These are phyloP conservation scores for Lepidium sativum DNA, from an alignment of 345 rosid genomes.

Conservation along the genomic window DNA sequence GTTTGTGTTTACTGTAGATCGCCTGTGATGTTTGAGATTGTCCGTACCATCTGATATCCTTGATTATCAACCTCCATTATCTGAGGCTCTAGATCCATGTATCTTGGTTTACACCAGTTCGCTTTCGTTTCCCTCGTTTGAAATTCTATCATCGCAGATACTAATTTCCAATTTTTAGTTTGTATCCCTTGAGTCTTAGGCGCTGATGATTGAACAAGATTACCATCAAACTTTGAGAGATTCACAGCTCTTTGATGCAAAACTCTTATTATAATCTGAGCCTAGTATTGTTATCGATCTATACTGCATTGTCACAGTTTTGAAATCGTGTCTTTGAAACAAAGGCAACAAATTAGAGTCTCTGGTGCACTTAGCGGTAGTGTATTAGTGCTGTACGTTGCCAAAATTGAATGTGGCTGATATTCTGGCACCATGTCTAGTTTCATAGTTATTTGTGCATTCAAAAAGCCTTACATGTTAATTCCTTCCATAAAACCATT, in stretches of 20 bases:
- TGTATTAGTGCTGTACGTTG: slow-evolving; percentile 71
- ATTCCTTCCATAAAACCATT: too few species aligned
- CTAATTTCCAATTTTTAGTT: not conserved
- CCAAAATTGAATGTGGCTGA: slow-evolving; percentile 36
- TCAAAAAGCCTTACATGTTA: slow-evolving; percentile 38
- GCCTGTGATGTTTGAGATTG: slow-evolving; percentile 46
- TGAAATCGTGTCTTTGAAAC: not conserved
- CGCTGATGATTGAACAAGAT: slow-evolving; percentile 31
- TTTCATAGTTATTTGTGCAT: slow-evolving; percentile 27
- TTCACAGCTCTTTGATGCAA: slow-evolving; percentile 33
- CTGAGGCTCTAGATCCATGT: slow-evolving; percentile 15
- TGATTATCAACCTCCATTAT: slow-evolving; percentile 24
- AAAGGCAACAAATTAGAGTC: slow-evolving; percentile 15
- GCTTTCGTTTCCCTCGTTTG: not conserved
- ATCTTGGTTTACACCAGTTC: too few species aligned
- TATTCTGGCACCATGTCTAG: slow-evolving; percentile 38
- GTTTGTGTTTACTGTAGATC: not conserved
- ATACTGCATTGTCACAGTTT: not conserved
- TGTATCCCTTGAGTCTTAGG: not conserved
- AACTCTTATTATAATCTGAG: slow-evolving; percentile 27
- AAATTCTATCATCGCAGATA: not conserved
- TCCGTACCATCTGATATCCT: slow-evolving; percentile 59
- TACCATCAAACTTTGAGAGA: slow-evolving; percentile 60
- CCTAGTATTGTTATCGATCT: not conserved
- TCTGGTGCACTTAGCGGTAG: slow-evolving; percentile 6